Conservation (phyloP, 192 early-diverging fungal genomes). For the Tieghemiomyces parasiticus region DNA sequence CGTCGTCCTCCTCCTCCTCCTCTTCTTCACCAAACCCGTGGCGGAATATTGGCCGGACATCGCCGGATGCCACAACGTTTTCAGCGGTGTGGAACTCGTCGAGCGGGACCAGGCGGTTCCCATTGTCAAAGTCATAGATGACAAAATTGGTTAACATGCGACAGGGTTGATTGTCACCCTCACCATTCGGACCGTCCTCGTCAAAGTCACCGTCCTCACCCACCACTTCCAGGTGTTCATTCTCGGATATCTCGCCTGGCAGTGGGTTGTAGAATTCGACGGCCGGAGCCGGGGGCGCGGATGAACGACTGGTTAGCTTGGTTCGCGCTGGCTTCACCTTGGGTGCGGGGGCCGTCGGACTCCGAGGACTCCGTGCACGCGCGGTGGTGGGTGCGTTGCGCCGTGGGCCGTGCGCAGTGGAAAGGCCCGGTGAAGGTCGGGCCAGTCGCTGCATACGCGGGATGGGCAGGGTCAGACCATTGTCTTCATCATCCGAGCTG, state of each 20-base stretch:
- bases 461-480: no score
- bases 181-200: slow-evolving; percentile 11
- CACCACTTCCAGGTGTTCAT: slow-evolving; percentile 25
- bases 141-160: slow-evolving; percentile 37
- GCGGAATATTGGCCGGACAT: slow-evolving; percentile 26
- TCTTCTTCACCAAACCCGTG: slow-evolving; percentile 15
- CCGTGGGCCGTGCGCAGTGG: no score
- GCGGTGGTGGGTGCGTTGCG: not conserved
- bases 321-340: not conserved
- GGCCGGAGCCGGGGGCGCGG: not conserved
- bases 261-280: slow-evolving; percentile 13
- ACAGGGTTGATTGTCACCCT: slow-evolving; percentile 23
- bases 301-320: not conserved
- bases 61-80: slow-evolving; percentile 29
- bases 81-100: slow-evolving; percentile 25
- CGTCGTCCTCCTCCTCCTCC: slow-evolving; percentile 22
- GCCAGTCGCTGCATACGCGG: no score
- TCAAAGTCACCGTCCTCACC: slow-evolving; percentile 20
- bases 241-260: slow-evolving; percentile 21
- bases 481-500: no score
- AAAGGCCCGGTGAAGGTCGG: no score
- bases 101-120: slow-evolving; percentile 21
- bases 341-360: not conserved
- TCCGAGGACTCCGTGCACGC: not conserved
- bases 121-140: slow-evolving; percentile 22